Percentiles rank a stretch among this genome's conserved stretches.
These are phyloP conservation scores for Ulota crispa DNA, from an alignment of 225 moss, liverwort and hornwort genomes.

Conservation along the genomic window DNA sequence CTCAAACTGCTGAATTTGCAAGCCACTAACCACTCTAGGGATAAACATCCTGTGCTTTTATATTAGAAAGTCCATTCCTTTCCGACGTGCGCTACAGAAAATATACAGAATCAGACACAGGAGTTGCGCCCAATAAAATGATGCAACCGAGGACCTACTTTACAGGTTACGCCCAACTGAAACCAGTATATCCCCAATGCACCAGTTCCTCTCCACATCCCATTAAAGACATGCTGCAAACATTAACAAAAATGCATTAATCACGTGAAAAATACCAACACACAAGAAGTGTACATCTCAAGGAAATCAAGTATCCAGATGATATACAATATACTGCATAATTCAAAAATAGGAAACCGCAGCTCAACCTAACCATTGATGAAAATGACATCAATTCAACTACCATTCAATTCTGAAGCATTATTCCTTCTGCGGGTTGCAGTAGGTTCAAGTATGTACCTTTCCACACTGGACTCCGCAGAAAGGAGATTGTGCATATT, in stretches of 20 bases:
- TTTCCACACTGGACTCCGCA: slow-evolving; percentile 7
- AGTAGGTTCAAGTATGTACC: background rate
- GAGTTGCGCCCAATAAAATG: slow-evolving; percentile 1
- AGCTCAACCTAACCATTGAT: background rate
- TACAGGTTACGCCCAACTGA: slow-evolving; percentile 4
- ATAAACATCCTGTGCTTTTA: slow-evolving; percentile 3
- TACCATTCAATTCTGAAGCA: no score
- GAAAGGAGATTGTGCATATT: background rate
- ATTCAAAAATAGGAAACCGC: background rate
- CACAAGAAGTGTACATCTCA: background rate
- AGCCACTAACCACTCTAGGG: background rate
- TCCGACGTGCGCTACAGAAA: slow-evolving; percentile 13
- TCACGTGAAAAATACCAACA: background rate
- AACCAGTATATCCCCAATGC: slow-evolving; percentile 11
- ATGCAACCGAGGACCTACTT: slow-evolving; percentile 16
- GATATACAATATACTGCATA: background rate
- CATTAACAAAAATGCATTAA: background rate
- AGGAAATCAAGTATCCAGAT: background rate
- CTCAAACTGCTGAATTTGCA: slow-evolving; percentile 6
- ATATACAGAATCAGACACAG: background rate
- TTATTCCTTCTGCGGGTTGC: background rate
- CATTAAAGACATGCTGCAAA: slow-evolving; percentile 26
- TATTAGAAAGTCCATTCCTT: background rate
- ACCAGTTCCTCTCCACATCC: slow-evolving; percentile 17
- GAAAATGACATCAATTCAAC: background rate